A percentile compares a stretch with the other conserved stretches of the same genome.
Evolutionary conservation across 2,329 filamentous ascomycete genomes (phyloP).

Genomic region (Pseudocercospora crystallina): DNA sequence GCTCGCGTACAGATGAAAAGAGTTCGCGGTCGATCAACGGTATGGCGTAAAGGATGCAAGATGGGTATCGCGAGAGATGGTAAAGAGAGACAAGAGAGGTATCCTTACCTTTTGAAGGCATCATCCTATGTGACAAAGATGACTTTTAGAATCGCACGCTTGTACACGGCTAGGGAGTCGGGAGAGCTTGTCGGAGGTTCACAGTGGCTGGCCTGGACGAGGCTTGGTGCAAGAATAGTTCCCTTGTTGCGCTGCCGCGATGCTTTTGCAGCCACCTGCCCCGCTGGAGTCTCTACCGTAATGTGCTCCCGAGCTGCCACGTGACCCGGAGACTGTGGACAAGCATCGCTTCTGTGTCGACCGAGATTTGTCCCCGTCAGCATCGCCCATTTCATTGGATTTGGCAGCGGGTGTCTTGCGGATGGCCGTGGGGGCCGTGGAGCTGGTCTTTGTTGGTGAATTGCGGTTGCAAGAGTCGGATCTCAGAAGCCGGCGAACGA

Average conservation of each 20-base stretch:
- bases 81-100: background rate
- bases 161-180: constrained; percentile 21
- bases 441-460: no score
- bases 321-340: no score
- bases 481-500: no score
- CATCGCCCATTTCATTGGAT: no score
- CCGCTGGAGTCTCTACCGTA: no score
- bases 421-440: background rate
- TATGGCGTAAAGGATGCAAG: background rate
- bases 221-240: constrained; percentile 12
- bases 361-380: no score
- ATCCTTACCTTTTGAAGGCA: constrained; percentile 16
- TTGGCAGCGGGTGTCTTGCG: background rate
- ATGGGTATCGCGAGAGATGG: constrained; percentile 1
- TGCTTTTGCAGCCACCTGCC: background rate
- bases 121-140: constrained; percentile 2
- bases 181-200: background rate
- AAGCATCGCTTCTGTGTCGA: no score
- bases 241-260: constrained; percentile 21
- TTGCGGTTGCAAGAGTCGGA: no score
- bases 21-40: no score
- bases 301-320: no score
- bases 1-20: constrained; percentile 2
- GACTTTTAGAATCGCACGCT: constrained; percentile 11
- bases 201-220: background rate